A percentile compares a stretch with the other conserved stretches of the same genome.
Evolutionary conservation across 139 green algal species (phyloP).

Genomic region (Tetradesmus obliquus): DNA sequence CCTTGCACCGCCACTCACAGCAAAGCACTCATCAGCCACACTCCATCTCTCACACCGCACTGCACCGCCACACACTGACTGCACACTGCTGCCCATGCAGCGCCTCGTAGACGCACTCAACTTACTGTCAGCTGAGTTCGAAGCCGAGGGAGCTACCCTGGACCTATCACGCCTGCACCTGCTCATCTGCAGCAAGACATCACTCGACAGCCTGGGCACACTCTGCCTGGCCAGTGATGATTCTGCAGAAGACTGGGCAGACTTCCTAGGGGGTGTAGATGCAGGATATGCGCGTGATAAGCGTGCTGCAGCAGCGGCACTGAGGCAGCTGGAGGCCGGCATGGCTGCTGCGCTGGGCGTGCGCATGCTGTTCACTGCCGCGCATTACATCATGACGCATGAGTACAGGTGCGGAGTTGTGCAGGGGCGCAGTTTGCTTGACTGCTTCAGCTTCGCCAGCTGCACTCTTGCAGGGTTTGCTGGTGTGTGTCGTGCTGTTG

Average conservation of each 20-base stretch:
- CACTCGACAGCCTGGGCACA: constrained; percentile 16
- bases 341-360: constrained; percentile 39
- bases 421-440: neutral
- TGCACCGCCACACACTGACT: no score
- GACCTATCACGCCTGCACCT: constrained; percentile 36
- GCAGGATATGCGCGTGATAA: neutral
- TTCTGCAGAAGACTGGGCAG: constrained; percentile 29
- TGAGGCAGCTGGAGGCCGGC: constrained; percentile 26
- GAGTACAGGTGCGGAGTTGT: constrained; percentile 26
- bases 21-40: no score
- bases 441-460: neutral
- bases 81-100: neutral
- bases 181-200: constrained; percentile 24
- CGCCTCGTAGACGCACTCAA: neutral
- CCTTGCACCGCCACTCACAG: no score
- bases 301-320: neutral
- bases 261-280: constrained; percentile 38
- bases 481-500: neutral
- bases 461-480: neutral
- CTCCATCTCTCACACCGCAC: no score
- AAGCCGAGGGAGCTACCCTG: neutral
- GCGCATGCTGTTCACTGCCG: constrained; percentile 40
- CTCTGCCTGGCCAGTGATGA: constrained; percentile 31
- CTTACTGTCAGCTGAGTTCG: constrained; percentile 3
- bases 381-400: constrained; percentile 7